Evolutionary conservation across 106 monocot species (phyloP).

Genomic region (Chionographis japonica): DNA sequence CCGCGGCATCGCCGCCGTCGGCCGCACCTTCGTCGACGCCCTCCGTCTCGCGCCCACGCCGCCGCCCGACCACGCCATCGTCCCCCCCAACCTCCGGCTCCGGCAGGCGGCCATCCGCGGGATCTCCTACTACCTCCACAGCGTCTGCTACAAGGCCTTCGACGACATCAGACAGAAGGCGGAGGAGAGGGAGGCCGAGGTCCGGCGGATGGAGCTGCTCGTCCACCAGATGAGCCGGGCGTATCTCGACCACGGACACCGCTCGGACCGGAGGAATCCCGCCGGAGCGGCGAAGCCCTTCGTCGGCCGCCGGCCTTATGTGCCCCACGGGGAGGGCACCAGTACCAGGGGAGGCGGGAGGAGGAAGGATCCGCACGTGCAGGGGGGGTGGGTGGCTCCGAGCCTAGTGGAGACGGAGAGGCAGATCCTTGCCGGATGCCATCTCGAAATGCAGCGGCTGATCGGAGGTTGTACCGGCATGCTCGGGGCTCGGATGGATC

Average conservation of each 20-base stretch:
- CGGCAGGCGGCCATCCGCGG: constrained; percentile 11
- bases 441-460: too few species aligned
- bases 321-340: constrained; percentile 18
- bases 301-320: not conserved
- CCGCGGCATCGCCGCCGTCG: constrained; percentile 6
- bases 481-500: too few species aligned
- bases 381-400: too few species aligned
- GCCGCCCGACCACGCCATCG: not conserved
- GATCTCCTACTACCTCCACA: constrained; percentile 27
- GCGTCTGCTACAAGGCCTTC: constrained; percentile 18
- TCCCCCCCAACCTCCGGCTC: not conserved
- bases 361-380: not conserved
- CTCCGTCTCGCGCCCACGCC: constrained; percentile 7
- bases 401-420: too few species aligned
- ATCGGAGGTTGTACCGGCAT: too few species aligned
- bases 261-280: too few species aligned
- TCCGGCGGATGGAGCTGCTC: not conserved
- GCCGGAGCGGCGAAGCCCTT: too few species aligned
- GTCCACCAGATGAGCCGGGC: not conserved
- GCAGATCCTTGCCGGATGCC: too few species aligned
- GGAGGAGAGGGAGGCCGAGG: not conserved
- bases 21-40: constrained; percentile 19
- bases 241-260: not conserved
- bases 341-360: not conserved
- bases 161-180: constrained; percentile 4